Evolutionary conservation across 2,329 filamentous ascomycete species (phyloP), one percentile per base, ranked within the genome.

Genomic region (Penicillium brasilianum): DNA sequence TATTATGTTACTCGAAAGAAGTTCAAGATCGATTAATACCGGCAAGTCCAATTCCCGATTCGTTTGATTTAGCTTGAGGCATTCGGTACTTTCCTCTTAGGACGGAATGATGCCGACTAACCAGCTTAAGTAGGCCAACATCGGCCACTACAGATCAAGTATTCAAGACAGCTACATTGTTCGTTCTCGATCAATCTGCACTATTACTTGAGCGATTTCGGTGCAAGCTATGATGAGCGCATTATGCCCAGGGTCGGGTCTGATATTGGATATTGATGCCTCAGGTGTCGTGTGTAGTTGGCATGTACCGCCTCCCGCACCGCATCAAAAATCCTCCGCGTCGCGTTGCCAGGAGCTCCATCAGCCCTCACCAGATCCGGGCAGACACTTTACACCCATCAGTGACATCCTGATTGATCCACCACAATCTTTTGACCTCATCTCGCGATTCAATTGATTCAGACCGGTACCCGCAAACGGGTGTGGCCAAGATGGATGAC

Each of bases 401-500:
- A 52, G 43, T 64, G 64, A 39, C 50, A 62, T 58, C 55, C 9
- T 28, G 46, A 57, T 60, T 65, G 52, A 48, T 54, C 50, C 50
- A 20, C 25, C 22, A 30, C 13, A 22, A 25, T 7, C 10, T 51
- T 37, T 20, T 44, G 25, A 13, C 16, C 57, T n/a, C 25, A 18
- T 20, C 52, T 62, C 55, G 66, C 61, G 62, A 66, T 56, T 53
- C 51, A 55, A 64, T 67, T 65, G 22, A 49, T 20, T 44, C 30
- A 13, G 51, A 62, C 55, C 36, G 28, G 32, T 57, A 56, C 41
- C 56, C 54, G 58, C 55, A 65, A 66, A 61, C 59, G 65, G 61
- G 57, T 65, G 55, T 65, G 34, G 62, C 63, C 68, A 78, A 60
- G 59, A 81, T 82, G 79, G 77, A 79, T 66, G 79, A 82, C 63